phyloP scores from a whole-genome alignment of 2,329 filamentous ascomycete genomes.

The Colletotrichum simmondsii region DNA sequence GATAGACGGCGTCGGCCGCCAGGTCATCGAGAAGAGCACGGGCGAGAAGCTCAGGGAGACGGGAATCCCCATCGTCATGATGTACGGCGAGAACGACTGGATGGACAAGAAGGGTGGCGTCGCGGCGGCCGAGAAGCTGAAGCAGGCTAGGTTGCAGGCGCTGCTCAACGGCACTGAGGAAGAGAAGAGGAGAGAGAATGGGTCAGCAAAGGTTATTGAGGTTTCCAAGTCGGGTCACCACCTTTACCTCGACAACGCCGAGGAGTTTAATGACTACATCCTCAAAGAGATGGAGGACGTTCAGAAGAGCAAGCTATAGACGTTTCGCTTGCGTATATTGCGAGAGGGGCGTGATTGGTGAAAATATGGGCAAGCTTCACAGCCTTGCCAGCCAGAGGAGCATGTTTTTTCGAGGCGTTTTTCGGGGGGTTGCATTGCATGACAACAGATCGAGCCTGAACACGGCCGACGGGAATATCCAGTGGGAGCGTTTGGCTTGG shows the following conservation, averaged over 20 bases:
- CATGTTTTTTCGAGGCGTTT: conserved; percentile 14
- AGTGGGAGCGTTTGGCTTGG: conserved; percentile 31
- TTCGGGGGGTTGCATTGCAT: conserved; percentile 19
- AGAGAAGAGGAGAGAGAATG: conserved; percentile 78
- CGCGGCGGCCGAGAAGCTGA: conserved; percentile 82
- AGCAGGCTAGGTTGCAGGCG: conserved; percentile 70
- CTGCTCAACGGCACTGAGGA: conserved; percentile 73
- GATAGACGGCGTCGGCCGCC: conserved; percentile 88
- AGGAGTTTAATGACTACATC: conserved; percentile 66
- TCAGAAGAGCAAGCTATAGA: conserved; percentile 22
- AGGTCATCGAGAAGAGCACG: conserved; percentile 54
- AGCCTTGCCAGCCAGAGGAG: neutral
- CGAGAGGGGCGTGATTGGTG: neutral
- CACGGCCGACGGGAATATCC: conserved; percentile 31
- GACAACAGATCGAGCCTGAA: conserved; percentile 26
- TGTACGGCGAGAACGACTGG: conserved; percentile 99
- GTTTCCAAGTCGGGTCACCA: conserved; percentile 72
- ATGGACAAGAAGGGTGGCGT: conserved; percentile 93
- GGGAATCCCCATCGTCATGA: conserved; percentile 86
- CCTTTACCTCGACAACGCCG: conserved; percentile 69
- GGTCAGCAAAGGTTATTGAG: conserved; percentile 83
- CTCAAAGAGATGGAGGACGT: conserved; percentile 65
- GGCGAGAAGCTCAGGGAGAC: conserved; percentile 56
- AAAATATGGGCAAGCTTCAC: neutral
- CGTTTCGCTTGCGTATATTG: neutral